Base-by-base conservation (phyloP, 2,329 filamentous ascomycete genomes). In the Diaporthe capsici region DNA sequence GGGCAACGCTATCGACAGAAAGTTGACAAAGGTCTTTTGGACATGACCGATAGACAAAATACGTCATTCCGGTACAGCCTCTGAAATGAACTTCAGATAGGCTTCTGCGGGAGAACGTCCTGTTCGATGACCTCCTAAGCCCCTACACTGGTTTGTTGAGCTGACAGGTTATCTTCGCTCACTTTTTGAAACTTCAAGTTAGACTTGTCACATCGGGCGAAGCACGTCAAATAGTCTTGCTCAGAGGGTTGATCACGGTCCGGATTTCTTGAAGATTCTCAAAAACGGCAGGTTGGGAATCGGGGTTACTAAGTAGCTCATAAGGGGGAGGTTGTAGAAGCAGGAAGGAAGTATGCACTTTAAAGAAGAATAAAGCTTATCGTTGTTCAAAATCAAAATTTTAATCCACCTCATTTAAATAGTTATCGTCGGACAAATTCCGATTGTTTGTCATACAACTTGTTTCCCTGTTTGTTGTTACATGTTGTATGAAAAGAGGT, bases 41-140 rank as follows among this genome's bases (percentile, higher is more conserved):
- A 72, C 22, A 9, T 72, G 39, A 72, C 68, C 1, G 68, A 72
- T 20, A 47, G 42, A 72, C 53, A 72, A 49, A 72, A 72, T n/a
- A 2, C 9, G 28, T 57, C 68, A 12, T 72, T 72, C 10, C 68
- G 68, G 25, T 72, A 72, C 39, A 60, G 39, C 22, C 68, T 72
- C 10, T 72, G 25, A 72, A 8, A 10, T 20, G 0, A 25, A 39
- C 6, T 5, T 31, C 12, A 25, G 3, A 28, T 15, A 15, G 4
- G 12, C n/a, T 53, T 12, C 12, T 13, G 10, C 10, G n/a, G 25
- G 12, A 53, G 5, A 15, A 9, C 49, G 8, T 25, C n/a, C 3
- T 28, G 4, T 53, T 25, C 12, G 9, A 2, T 28, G 12, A 10
- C 12, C 1, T 5, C 12, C 10, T 28, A 17, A 53, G 0, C 51